Evolutionary conservation across 2,329 filamentous ascomycete species (phyloP).

Genomic region (Fusarium stilboides): DNA sequence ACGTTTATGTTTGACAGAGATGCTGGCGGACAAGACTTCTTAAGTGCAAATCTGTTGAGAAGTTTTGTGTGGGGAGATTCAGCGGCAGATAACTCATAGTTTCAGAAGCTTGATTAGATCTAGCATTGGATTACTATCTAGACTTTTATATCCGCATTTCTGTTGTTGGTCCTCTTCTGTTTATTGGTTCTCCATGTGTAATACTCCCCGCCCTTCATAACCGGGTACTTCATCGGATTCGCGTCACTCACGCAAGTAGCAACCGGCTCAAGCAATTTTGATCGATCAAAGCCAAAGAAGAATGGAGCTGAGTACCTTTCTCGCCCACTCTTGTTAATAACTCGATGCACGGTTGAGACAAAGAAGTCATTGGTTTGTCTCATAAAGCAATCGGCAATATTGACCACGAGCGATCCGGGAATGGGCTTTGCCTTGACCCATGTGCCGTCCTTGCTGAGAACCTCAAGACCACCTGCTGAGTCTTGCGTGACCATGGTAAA

Average conservation of each 20-base stretch:
- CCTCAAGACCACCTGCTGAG: constrained; percentile 60
- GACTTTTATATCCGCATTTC: background rate
- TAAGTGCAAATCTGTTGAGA: background rate
- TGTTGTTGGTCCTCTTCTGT: background rate
- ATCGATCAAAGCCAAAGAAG: constrained; percentile 60
- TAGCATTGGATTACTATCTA: background rate
- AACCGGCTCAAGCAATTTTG: constrained; percentile 50
- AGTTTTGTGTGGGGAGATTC: background rate
- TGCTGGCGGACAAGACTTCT: background rate
- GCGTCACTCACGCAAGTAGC: constrained; percentile 52
- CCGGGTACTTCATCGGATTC: constrained; percentile 54
- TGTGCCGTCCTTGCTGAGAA: constrained; percentile 59
- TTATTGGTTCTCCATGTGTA: constrained; percentile 54
- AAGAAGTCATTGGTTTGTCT: constrained; percentile 66
- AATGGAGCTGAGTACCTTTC: constrained; percentile 63
- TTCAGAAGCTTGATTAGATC: too few species aligned
- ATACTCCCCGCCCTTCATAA: constrained; percentile 55
- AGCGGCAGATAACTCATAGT: background rate
- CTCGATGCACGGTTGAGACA: constrained; percentile 65
- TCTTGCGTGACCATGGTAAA: constrained; percentile 65
- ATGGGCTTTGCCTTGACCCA: constrained; percentile 62
- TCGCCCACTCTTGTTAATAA: constrained; percentile 58
- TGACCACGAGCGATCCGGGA: constrained; percentile 64
- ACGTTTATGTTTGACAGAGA: background rate
- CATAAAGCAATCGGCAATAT: constrained; percentile 67